These are phyloP conservation scores for Coniochaeta hoffmannii DNA, from an alignment of 2,329 filamentous ascomycete genomes.

Conservation along the genomic window DNA sequence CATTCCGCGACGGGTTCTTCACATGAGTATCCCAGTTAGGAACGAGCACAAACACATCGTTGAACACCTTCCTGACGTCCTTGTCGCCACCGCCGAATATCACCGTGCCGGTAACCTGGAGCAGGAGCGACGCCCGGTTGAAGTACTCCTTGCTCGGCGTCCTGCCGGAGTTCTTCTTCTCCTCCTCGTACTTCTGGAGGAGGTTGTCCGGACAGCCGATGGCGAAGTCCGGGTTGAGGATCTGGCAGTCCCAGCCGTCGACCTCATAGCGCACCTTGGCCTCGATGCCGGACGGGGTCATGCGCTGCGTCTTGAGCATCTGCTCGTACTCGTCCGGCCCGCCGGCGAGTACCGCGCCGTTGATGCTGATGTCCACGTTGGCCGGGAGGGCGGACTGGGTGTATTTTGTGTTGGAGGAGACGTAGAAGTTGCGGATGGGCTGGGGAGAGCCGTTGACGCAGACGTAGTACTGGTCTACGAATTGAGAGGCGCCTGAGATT, in stretches of 20 bases:
- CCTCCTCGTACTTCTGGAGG: slow-evolving; percentile 10
- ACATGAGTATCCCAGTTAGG: slow-evolving; percentile 60
- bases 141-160: slow-evolving; percentile 21
- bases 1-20: slow-evolving; percentile 42
- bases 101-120: slow-evolving; percentile 68
- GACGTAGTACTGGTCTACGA: slow-evolving; percentile 66
- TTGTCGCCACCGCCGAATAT: slow-evolving; percentile 58
- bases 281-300: slow-evolving; percentile 6
- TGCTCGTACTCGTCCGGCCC: slow-evolving; percentile 55
- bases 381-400: slow-evolving; percentile 43
- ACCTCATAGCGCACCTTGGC: slow-evolving; percentile 57
- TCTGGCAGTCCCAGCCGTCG: slow-evolving; percentile 69
- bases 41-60: slow-evolving; percentile 73
- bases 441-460: slow-evolving; percentile 47
- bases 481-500: slow-evolving; percentile 56
- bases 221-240: slow-evolving; percentile 62
- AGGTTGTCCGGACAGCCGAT: slow-evolving; percentile 45
- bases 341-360: slow-evolving; percentile 60
- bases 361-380: slow-evolving; percentile 61
- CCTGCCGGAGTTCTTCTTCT: slow-evolving; percentile 7
- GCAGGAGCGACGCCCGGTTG: slow-evolving; percentile 43
- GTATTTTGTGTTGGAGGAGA: slow-evolving; percentile 47
- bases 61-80: slow-evolving; percentile 62
- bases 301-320: slow-evolving; percentile 59
- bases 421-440: slow-evolving; percentile 63